These are phyloP conservation scores for Blastobotrys arbuscula DNA, from an alignment of 1,139 yeast genomes.

Conservation along the genomic window DNA sequence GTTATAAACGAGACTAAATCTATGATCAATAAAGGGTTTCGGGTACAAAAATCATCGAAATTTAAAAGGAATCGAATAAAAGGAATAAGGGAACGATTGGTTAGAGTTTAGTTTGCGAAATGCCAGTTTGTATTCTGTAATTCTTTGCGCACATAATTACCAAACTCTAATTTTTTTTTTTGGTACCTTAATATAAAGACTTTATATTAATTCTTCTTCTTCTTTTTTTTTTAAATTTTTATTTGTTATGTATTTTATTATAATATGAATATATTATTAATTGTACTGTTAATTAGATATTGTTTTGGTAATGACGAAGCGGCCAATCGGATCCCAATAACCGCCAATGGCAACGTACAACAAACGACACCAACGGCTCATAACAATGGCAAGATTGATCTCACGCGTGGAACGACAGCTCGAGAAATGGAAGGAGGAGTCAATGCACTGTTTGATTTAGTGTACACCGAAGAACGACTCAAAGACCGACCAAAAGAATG, in stretches of 20 bases:
- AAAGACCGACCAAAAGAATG: constrained; percentile 6
- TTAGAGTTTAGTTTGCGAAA: too few species aligned
- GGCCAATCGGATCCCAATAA: neutral
- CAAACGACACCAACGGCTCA: neutral
- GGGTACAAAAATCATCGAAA: constrained; percentile 56
- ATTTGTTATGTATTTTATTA: too few species aligned
- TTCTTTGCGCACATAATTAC: too few species aligned
- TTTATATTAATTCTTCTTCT: too few species aligned
- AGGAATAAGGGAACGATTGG: too few species aligned
- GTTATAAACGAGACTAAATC: constrained; percentile 85
- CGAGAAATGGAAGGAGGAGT: constrained; percentile 5
- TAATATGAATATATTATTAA: too few species aligned
- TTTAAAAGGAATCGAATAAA: constrained; percentile 17
- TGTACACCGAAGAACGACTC: constrained; percentile 7
- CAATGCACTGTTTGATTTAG: constrained; percentile 4
- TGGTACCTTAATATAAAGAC: too few species aligned
- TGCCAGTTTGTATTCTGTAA: too few species aligned
- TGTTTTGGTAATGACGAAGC: too few species aligned
- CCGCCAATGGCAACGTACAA: neutral
- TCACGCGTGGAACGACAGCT: neutral
- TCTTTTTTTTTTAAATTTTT: too few species aligned
- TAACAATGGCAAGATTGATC: neutral
- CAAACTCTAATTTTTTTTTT: too few species aligned
- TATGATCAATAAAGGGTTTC: constrained; percentile 75
- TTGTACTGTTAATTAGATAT: too few species aligned